A percentile compares a stretch with the other conserved stretches of the same genome.
Conservation (phyloP, 768 basidiomycete species). For the Xerocomus brunneocitrinus region DNA sequence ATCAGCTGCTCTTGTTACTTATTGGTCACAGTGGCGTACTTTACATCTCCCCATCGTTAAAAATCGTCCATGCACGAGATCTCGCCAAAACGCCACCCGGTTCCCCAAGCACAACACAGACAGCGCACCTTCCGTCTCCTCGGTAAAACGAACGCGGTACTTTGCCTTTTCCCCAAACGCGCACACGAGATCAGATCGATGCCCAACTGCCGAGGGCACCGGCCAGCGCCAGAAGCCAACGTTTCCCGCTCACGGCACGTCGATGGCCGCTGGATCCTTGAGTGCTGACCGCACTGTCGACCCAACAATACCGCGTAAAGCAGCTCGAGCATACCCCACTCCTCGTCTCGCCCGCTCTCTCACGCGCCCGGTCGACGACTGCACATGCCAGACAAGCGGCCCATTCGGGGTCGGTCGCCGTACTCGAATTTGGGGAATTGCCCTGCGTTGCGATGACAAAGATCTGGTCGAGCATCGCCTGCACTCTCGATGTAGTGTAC, state of each 20-base stretch:
- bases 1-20: neutral
- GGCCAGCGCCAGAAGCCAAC: slow-evolving; percentile 7
- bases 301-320: slow-evolving; percentile 33
- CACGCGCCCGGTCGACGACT: slow-evolving; percentile 43
- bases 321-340: slow-evolving; percentile 31
- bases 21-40: slow-evolving; percentile 15
- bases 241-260: neutral
- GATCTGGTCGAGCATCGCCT: slow-evolving; percentile 44
- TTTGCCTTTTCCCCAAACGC: neutral
- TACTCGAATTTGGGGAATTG: slow-evolving; percentile 23
- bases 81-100: slow-evolving; percentile 15
- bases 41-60: slow-evolving; percentile 6
- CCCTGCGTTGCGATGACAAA: slow-evolving; percentile 44
- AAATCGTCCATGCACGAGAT: neutral
- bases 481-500: slow-evolving; percentile 35
- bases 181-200: slow-evolving; percentile 15
- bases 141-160: slow-evolving; percentile 5
- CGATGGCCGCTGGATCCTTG: neutral
- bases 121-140: slow-evolving; percentile 3
- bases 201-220: slow-evolving; percentile 8
- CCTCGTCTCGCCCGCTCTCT: slow-evolving; percentile 19
- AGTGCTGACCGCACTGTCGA: slow-evolving; percentile 2
- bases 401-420: slow-evolving; percentile 38
- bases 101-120: neutral
- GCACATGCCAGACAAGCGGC: slow-evolving; percentile 50